A percentile compares a stretch with the other conserved stretches of the same genome.
Evolutionary conservation across 257 asterid species (phyloP).

Genomic region (Salvia hispanica): DNA sequence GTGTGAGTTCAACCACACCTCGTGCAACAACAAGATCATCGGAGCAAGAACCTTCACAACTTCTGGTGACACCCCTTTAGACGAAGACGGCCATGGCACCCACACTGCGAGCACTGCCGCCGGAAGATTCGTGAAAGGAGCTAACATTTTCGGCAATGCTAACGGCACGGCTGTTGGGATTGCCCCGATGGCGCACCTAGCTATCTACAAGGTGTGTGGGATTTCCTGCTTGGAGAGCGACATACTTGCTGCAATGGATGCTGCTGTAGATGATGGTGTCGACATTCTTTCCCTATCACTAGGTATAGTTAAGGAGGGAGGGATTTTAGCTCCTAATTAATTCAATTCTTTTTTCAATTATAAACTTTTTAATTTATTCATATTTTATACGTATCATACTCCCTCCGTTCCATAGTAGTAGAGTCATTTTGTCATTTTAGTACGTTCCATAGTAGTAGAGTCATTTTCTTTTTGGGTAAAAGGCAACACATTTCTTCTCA

Average conservation of each 20-base stretch:
- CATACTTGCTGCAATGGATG: constrained; percentile 18
- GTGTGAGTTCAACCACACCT: constrained; percentile 13
- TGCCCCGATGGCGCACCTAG: constrained; percentile 6
- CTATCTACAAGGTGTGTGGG: constrained; percentile 16
- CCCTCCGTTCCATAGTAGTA: too few species aligned
- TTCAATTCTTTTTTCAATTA: too few species aligned
- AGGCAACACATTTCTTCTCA: too few species aligned
- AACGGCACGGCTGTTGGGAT: constrained; percentile 14
- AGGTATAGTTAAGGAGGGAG: background rate
- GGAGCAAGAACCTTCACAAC: constrained; percentile 9
- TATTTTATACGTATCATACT: too few species aligned
- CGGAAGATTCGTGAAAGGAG: background rate
- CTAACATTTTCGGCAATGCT: background rate
- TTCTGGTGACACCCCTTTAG: background rate
- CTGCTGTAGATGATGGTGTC: constrained; percentile 17
- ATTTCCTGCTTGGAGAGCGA: background rate
- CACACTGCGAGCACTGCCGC: constrained; percentile 15
- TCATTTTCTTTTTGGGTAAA: too few species aligned
- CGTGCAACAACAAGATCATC: constrained; percentile 19
- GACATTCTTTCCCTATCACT: background rate
- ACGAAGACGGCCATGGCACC: constrained; percentile 7
- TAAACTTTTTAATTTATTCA: too few species aligned
- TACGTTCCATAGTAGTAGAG: too few species aligned
- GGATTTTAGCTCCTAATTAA: too few species aligned
- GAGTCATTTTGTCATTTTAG: too few species aligned